Evolutionary conservation across 202 grass and related monocot genomes (phyloP).

Genomic region (Setaria italica): DNA sequence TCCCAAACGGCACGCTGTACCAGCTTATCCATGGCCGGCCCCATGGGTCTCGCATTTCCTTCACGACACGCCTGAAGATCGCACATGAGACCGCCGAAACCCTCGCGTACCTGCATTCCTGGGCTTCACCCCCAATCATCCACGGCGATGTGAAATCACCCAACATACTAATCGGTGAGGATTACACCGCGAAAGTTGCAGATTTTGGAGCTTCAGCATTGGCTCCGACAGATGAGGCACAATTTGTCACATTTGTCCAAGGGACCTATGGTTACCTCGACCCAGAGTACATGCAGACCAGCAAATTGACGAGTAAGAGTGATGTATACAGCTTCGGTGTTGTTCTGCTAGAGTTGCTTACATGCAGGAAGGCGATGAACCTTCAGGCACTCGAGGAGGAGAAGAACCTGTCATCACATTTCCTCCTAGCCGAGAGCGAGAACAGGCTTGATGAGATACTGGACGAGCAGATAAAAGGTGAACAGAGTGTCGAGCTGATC

Average conservation of each 20-base stretch:
- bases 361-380: constrained; percentile 50
- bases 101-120: constrained; percentile 63
- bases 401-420: constrained; percentile 48
- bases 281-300: constrained; percentile 55
- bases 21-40: constrained; percentile 39
- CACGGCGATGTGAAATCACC: constrained; percentile 71
- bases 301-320: constrained; percentile 40
- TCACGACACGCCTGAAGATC: constrained; percentile 43
- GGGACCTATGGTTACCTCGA: constrained; percentile 74
- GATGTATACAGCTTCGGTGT: constrained; percentile 55
- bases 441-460: constrained; percentile 49
- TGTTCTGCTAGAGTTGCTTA: constrained; percentile 58
- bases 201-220: constrained; percentile 66
- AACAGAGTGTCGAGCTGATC: constrained; percentile 49
- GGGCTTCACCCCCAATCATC: constrained; percentile 62
- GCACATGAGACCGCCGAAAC: constrained; percentile 53
- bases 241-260: constrained; percentile 61
- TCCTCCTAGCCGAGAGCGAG: constrained; percentile 36
- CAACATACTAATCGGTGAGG: constrained; percentile 63
- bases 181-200: constrained; percentile 55
- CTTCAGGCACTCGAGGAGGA: constrained; percentile 49
- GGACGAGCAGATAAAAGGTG: constrained; percentile 44
- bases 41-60: neutral
- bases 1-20: constrained; percentile 54
- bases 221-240: constrained; percentile 55